These are phyloP conservation scores for Candida khao-thaluensis DNA, from an alignment of 805 yeast species.

Conservation along the genomic window DNA sequence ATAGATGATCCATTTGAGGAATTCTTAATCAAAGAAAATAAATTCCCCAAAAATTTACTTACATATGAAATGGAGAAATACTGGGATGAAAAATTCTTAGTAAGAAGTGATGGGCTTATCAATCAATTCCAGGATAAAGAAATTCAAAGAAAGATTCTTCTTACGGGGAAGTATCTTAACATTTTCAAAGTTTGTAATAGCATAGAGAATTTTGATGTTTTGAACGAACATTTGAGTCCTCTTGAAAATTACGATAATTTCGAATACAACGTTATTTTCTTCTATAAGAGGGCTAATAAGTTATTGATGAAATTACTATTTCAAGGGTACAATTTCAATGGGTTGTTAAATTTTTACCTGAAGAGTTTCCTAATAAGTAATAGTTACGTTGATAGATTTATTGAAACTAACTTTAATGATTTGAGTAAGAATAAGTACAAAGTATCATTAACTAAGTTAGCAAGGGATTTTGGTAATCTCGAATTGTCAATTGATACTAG, in stretches of 20 bases:
- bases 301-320: slow-evolving; percentile 56
- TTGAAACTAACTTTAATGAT: slow-evolving; percentile 52
- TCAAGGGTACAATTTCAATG: slow-evolving; percentile 55
- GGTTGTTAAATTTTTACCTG: slow-evolving; percentile 51
- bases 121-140: slow-evolving; percentile 55
- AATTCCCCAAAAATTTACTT: slow-evolving; percentile 27
- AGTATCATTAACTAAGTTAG: slow-evolving; percentile 28
- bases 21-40: slow-evolving; percentile 62
- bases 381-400: slow-evolving; percentile 52
- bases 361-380: slow-evolving; percentile 56
- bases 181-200: slow-evolving; percentile 63
- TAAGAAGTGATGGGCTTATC: slow-evolving; percentile 73
- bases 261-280: slow-evolving; percentile 53
- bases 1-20: slow-evolving; percentile 80
- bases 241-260: slow-evolving; percentile 43
- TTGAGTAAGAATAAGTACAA: slow-evolving; percentile 43
- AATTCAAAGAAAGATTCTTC: slow-evolving; percentile 61
- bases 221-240: slow-evolving; percentile 26
- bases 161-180: slow-evolving; percentile 83
- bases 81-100: slow-evolving; percentile 74
- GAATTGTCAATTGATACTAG: slow-evolving; percentile 43
- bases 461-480: slow-evolving; percentile 24
- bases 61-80: slow-evolving; percentile 52
- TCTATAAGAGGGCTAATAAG: slow-evolving; percentile 67
- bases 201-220: slow-evolving; percentile 32